These are phyloP conservation scores for Rhodotorula taiwanensis DNA, from an alignment of 768 basidiomycete species.

Conservation along the genomic window DNA sequence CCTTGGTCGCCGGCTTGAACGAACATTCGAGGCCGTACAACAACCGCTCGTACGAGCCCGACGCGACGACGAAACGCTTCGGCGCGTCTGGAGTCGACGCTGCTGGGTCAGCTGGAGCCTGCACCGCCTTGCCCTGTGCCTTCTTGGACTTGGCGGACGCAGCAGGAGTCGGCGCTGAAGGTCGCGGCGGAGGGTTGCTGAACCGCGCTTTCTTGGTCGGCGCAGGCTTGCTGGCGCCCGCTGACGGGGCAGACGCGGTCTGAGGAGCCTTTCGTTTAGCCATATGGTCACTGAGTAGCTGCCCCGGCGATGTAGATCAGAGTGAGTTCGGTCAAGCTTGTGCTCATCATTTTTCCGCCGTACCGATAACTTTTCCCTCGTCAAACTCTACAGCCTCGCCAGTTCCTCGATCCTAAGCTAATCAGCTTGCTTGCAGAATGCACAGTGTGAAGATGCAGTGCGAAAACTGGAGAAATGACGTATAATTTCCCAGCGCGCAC, in stretches of 20 bases:
- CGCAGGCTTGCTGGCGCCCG: neutral
- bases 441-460: too few relatives aligned
- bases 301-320: neutral
- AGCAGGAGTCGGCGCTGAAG: neutral
- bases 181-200: slow-evolving; percentile 19
- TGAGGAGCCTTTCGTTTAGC: slow-evolving; percentile 13
- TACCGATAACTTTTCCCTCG: too few relatives aligned
- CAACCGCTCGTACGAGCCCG: slow-evolving; percentile 92
- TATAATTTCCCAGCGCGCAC: too few relatives aligned
- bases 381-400: too few relatives aligned
- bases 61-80: slow-evolving; percentile 70
- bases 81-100: slow-evolving; percentile 29
- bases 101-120: neutral
- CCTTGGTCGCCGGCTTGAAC: slow-evolving; percentile 36
- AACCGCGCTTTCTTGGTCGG: slow-evolving; percentile 21
- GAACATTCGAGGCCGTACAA: slow-evolving; percentile 51
- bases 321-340: neutral
- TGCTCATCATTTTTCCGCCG: too few relatives aligned
- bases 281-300: neutral
- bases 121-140: neutral
- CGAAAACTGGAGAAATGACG: too few relatives aligned
- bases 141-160: neutral
- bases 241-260: neutral
- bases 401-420: too few relatives aligned
- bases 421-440: too few relatives aligned